Evolutionary conservation across 768 basidiomycete species (phyloP).

Genomic region (Podaxis carcinomalis): DNA sequence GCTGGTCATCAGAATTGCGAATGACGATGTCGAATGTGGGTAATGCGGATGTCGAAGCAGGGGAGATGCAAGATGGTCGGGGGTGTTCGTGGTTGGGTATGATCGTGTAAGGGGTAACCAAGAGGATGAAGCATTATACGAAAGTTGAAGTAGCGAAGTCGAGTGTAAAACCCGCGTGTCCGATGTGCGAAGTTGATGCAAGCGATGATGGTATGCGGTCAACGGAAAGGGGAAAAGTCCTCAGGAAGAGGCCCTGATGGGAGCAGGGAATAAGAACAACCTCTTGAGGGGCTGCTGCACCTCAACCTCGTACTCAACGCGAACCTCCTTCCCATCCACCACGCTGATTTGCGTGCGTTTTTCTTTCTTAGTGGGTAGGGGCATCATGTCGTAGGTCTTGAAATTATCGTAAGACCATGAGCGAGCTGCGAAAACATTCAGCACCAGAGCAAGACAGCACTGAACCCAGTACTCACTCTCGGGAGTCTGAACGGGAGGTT

Average conservation of each 20-base stretch:
- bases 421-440: conserved; percentile 37
- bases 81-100: conserved; percentile 1
- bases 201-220: neutral
- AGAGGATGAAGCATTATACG: neutral
- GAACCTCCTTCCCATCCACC: conserved; percentile 48
- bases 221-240: neutral
- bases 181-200: neutral
- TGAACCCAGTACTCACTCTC: conserved; percentile 43
- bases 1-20: neutral
- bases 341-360: conserved; percentile 48
- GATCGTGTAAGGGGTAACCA: neutral
- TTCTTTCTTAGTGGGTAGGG: conserved; percentile 51
- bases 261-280: conserved; percentile 63
- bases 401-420: conserved; percentile 78
- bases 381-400: conserved; percentile 63
- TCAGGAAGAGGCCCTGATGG: conserved; percentile 5
- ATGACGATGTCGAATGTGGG: conserved; percentile 6
- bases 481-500: conserved; percentile 23
- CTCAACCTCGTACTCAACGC: conserved; percentile 48
- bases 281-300: conserved; percentile 53
- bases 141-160: neutral
- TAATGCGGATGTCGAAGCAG: neutral
- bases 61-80: neutral
- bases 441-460: neutral
- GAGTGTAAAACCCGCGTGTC: neutral